phyloP scores from a whole-genome alignment of 2,329 filamentous ascomycete species.

The Alternaria arbusti region DNA sequence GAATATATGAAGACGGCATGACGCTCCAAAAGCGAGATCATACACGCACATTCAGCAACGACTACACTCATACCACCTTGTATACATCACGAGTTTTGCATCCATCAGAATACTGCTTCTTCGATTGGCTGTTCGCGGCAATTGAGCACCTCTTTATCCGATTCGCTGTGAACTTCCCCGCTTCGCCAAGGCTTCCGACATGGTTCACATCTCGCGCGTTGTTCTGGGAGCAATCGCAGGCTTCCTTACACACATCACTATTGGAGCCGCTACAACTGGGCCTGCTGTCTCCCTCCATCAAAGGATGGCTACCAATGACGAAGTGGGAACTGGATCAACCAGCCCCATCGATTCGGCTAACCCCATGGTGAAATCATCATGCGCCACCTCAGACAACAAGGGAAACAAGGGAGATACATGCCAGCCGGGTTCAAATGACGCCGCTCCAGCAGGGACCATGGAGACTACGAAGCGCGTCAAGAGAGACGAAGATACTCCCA shows the following conservation, averaged over 20 bases:
- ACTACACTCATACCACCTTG: not conserved
- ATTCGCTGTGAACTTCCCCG: not conserved
- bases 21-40: not conserved
- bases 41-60: not conserved
- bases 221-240: not conserved
- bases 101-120: not conserved
- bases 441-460: not conserved
- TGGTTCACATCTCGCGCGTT: not conserved
- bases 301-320: not conserved
- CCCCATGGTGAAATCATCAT: not conserved
- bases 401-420: not conserved
- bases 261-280: not conserved
- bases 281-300: not conserved
- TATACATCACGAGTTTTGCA: not conserved
- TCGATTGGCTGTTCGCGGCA: not conserved
- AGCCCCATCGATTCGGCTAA: not conserved
- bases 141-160: not conserved
- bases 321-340: not conserved
- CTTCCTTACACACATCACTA: not conserved
- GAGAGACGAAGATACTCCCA: not conserved
- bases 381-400: not conserved
- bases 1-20: not conserved
- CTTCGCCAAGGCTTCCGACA: slow-evolving; percentile 1
- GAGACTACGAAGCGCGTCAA: not conserved
- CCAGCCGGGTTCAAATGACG: not conserved